Conservation (phyloP, 352 stramenopile species). For the Pythium phragmitis region DNA sequence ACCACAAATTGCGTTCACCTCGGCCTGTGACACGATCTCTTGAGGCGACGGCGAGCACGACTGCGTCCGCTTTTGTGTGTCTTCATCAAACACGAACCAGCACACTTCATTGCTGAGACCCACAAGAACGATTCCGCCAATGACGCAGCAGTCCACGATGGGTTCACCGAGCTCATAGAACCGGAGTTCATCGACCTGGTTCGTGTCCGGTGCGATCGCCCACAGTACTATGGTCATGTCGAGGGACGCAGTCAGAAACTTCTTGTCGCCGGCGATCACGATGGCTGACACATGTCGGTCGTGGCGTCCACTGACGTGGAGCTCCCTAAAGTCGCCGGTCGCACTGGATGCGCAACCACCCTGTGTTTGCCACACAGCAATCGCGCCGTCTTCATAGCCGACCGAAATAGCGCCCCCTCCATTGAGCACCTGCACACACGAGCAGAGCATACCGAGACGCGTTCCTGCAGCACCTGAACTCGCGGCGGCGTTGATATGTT, state of each 20-base stretch:
- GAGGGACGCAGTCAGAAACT: constrained; percentile 52
- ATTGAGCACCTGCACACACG: constrained; percentile 37
- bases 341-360: constrained; percentile 1
- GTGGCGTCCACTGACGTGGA: constrained; percentile 35
- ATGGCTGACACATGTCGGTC: constrained; percentile 46
- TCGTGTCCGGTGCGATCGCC: constrained; percentile 26
- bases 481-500: constrained; percentile 40
- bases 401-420: constrained; percentile 19
- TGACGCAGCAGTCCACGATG: constrained; percentile 43
- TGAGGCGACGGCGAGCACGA: background rate
- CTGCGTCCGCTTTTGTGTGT: background rate
- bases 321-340: constrained; percentile 24
- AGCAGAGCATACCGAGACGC: constrained; percentile 31
- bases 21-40: background rate
- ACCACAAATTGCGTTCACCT: background rate
- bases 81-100: constrained; percentile 20
- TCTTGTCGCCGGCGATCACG: constrained; percentile 11
- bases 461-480: constrained; percentile 18
- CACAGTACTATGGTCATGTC: constrained; percentile 72
- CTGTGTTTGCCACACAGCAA: constrained; percentile 36
- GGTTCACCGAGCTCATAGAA: constrained; percentile 65
- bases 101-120: constrained; percentile 24
- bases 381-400: constrained; percentile 55
- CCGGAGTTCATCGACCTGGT: constrained; percentile 41
- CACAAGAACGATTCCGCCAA: constrained; percentile 18